Conservation (phyloP, 2,329 filamentous ascomycete genomes). For the Chrysoporthe austroafricana region DNA sequence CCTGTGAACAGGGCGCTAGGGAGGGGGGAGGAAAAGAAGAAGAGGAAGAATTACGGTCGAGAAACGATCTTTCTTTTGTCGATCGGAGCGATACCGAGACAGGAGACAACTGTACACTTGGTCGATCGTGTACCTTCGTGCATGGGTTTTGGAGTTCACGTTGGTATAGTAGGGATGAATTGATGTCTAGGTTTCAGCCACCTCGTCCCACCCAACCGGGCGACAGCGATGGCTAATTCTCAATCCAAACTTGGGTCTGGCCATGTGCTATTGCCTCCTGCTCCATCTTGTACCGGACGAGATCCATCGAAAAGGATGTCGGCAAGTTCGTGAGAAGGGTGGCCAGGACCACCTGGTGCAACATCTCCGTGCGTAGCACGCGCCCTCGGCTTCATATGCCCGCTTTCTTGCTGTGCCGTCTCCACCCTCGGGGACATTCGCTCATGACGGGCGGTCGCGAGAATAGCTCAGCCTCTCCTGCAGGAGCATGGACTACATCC, state of each 20-base stretch:
- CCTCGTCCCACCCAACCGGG: background rate
- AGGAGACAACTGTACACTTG: constrained; percentile 24
- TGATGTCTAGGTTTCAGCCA: constrained; percentile 28
- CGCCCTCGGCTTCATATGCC: background rate
- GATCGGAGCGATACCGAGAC: constrained; percentile 19
- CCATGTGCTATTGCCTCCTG: background rate
- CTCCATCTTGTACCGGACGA: background rate
- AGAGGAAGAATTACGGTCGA: background rate
- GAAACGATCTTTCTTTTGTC: constrained; percentile 20
- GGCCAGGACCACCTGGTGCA: background rate
- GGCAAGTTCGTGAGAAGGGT: background rate
- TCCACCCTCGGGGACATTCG: background rate
- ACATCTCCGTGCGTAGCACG: background rate
- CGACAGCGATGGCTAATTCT: background rate
- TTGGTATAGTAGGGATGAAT: constrained; percentile 35
- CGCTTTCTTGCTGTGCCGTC: background rate
- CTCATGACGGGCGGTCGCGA: background rate
- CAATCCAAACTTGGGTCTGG: background rate
- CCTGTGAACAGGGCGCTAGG: constrained; percentile 41
- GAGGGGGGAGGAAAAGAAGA: background rate
- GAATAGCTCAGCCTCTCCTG: no score
- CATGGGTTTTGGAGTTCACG: constrained; percentile 40
- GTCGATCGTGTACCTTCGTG: constrained; percentile 33
- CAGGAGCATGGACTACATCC: no score
- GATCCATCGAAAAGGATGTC: background rate